Conservation (phyloP, 371 early-diverging fungal species). For the Zopfochytrium polystomum region DNA sequence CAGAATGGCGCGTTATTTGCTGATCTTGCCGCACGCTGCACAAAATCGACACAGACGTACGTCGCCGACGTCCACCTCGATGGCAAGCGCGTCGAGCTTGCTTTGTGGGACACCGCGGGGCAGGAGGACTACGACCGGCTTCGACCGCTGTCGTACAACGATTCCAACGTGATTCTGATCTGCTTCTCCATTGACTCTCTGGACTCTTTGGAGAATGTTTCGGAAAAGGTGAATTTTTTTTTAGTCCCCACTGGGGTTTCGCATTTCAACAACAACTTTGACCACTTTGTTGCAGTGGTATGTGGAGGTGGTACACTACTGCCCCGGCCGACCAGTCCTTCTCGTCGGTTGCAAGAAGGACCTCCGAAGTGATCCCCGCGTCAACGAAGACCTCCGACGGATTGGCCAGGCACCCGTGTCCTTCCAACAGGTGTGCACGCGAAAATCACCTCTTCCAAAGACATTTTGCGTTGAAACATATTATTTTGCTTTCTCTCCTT, state of each 20-base stretch:
- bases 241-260: neutral
- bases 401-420: constrained; percentile 77
- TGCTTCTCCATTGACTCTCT: constrained; percentile 47
- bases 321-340: constrained; percentile 25
- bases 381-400: constrained; percentile 71
- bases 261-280: too few relatives aligned
- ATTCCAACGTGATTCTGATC: constrained; percentile 90
- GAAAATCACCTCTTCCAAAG: too few relatives aligned
- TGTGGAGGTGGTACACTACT: constrained; percentile 28
- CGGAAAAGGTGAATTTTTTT: constrained; percentile 25
- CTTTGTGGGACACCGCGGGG: constrained; percentile 98
- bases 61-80: constrained; percentile 93
- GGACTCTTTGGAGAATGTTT: constrained; percentile 21
- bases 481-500: too few relatives aligned
- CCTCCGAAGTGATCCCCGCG: constrained; percentile 83
- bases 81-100: constrained; percentile 77
- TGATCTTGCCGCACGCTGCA: neutral
- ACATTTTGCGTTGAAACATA: too few relatives aligned
- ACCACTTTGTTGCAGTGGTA: constrained; percentile 28
- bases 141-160: constrained; percentile 91
- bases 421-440: constrained; percentile 28
- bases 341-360: constrained; percentile 33
- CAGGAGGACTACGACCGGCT: too few relatives aligned
- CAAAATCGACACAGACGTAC: constrained; percentile 72
- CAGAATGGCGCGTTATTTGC: neutral